Base-by-base conservation (phyloP, 768 basidiomycete species). In the Hygrocybe coccinea region DNA sequence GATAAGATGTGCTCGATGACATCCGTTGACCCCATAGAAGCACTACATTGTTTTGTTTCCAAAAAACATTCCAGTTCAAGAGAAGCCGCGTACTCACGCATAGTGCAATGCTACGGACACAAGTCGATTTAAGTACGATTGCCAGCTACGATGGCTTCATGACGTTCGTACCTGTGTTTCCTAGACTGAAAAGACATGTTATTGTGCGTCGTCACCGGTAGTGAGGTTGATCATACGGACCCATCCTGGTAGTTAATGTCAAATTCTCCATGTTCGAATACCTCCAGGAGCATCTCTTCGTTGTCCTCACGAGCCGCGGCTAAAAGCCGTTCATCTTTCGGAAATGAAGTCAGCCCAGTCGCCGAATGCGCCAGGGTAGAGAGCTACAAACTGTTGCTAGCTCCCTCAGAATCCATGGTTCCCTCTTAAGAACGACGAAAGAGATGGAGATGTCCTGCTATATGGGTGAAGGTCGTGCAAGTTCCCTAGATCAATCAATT, bases 231-330 rank as follows among this genome's bases (percentile, higher is more conserved):
- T 55, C 24, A 34, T 43, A 77, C 87, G 60, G 64, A 89, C 89
- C 88, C 87, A 65, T 92, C 90, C 62, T 77, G 75, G 62, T 75
- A 83, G 69, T 94, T 94, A 58, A 92, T 85, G 65, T 91, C 80
- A 60, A 83, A 85, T 2, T 63, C 61, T 5, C 74, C 81, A 36
- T 81, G 64, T 17, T 79, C 74, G 54, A 91, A 79, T 12, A 87
- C 72, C 49, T 84, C 81, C 1, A 79, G 62, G 21, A 91, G 65
- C 58, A 87, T 66, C 3, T 87, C 88, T 60, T 84, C 82, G 68
- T 88, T 83, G 71, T 92, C 90, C 15, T 68, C 61, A 63, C 87
- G 81, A 29, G 88, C 90, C 9, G 88, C 89, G 25, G 81, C 81
- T 29, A 91, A 71, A 36, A 92, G 74, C 52, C 81, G 76, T 69